These are phyloP conservation scores for Tieghemiomyces parasiticus DNA, from an alignment of 192 early-diverging fungal species.

Conservation along the genomic window DNA sequence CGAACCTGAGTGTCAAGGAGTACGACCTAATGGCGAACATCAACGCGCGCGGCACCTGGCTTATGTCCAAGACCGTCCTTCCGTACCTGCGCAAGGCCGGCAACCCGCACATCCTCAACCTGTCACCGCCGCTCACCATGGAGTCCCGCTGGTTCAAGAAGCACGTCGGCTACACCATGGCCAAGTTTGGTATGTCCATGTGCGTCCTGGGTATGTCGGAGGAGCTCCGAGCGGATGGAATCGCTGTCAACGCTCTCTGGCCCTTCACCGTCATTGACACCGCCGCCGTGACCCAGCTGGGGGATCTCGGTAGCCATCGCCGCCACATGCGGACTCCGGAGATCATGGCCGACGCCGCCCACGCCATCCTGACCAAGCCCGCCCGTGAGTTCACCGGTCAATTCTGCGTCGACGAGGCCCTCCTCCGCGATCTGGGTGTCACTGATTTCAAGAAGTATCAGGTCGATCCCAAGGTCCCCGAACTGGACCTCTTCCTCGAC, in stretches of 20 bases:
- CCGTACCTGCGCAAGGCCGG: constrained; percentile 46
- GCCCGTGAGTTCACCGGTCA: constrained; percentile 36
- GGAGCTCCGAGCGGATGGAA: constrained; percentile 44
- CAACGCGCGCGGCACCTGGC: constrained; percentile 67
- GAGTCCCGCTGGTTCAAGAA: constrained; percentile 49
- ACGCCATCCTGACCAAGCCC: constrained; percentile 36
- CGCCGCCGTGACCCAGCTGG: constrained; percentile 37
- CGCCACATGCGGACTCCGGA: constrained; percentile 23
- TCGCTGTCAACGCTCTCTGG: constrained; percentile 67
- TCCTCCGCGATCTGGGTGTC: constrained; percentile 54
- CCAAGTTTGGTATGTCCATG: constrained; percentile 66
- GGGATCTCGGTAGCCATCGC: constrained; percentile 14
- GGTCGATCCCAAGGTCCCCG: constrained; percentile 32
- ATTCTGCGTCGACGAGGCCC: constrained; percentile 64
- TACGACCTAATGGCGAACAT: constrained; percentile 64
- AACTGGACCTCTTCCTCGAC: constrained; percentile 42
- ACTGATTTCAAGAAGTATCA: constrained; percentile 56
- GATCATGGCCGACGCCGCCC: constrained; percentile 56
- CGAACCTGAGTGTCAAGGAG: constrained; percentile 36
- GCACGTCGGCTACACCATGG: constrained; percentile 50
- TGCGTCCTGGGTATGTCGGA: constrained; percentile 53
- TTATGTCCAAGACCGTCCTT: constrained; percentile 50
- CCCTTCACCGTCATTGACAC: constrained; percentile 64
- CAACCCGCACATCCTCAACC: constrained; percentile 60
- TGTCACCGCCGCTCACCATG: constrained; percentile 57